phyloP scores from a whole-genome alignment of 2,329 filamentous ascomycete species.

The Pestalotiopsis sp. region DNA sequence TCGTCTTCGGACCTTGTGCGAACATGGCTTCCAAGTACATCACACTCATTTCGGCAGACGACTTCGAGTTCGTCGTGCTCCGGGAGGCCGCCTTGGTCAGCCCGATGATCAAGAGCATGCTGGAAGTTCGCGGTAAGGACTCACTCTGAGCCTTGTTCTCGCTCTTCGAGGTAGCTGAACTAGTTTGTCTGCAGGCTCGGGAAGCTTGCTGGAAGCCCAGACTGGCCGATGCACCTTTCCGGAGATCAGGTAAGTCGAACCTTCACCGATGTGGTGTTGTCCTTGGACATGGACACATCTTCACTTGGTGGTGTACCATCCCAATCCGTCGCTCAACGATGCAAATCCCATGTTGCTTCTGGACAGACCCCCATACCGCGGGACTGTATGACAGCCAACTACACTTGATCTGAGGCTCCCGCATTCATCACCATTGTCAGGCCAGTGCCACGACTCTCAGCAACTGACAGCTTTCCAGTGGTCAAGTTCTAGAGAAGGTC shows the following conservation, averaged over 20 bases:
- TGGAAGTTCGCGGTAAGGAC: slow-evolving; percentile 66
- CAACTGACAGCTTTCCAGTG: slow-evolving; percentile 47
- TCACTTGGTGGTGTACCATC: background rate
- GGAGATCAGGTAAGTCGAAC: slow-evolving; percentile 69
- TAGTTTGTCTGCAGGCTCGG: slow-evolving; percentile 5
- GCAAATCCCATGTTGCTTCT: slow-evolving; percentile 41
- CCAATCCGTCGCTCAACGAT: slow-evolving; percentile 32
- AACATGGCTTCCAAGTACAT: slow-evolving; percentile 63
- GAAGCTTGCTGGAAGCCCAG: slow-evolving; percentile 52
- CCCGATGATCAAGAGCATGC: slow-evolving; percentile 73
- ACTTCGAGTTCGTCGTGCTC: slow-evolving; percentile 75
- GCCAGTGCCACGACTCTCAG: slow-evolving; percentile 11
- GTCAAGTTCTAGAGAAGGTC: slow-evolving; percentile 75
- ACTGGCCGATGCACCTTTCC: slow-evolving; percentile 68
- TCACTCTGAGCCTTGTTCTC: slow-evolving; percentile 19
- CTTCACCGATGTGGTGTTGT: background rate
- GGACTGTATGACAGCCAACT: slow-evolving; percentile 56
- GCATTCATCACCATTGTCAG: slow-evolving; percentile 15
- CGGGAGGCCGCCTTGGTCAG: slow-evolving; percentile 72
- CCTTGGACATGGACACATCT: background rate
- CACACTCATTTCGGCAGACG: slow-evolving; percentile 75
- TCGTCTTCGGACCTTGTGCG: slow-evolving; percentile 23
- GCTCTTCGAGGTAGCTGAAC: slow-evolving; percentile 14
- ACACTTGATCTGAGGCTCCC: slow-evolving; percentile 66
- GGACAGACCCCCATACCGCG: slow-evolving; percentile 45